Evolutionary conservation across 345 rosid species (phyloP), one percentile per base, ranked within the genome.

Genomic region (Sonneratia caseolaris): DNA sequence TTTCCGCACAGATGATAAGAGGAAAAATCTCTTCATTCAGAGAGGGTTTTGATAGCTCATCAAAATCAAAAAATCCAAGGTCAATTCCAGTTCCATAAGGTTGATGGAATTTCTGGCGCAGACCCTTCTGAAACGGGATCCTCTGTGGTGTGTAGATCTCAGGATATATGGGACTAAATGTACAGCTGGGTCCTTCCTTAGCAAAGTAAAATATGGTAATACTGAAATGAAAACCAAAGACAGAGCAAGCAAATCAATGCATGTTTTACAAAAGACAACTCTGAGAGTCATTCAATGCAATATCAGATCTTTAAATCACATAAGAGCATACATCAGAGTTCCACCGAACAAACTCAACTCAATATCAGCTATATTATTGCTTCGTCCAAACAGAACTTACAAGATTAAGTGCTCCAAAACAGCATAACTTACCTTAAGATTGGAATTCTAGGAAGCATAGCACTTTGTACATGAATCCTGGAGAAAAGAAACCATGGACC

Each of bases 11-110:
- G 67, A 86, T 76, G 40, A 79, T 83, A 64, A 83, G 83, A 15
- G 88, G 85, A 68, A 76, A 79, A 32, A 73, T 40, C 16, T 75
- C 72, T 67, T 75, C 81, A 27, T 75, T 69, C 18, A 11, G 72
- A 22, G 83, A 70, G 55, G 77, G 74, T 51, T 72, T 82, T 16
- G 82, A 76, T 40, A 82, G 77, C 66, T 74, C 72, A 40, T 74
- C 73, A 71, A 72, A 37, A 64, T 78, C 82, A 62, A 81, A 79
- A 71, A 79, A 81, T 47, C 83, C 82, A 3, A 85, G 77, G 80
- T 83, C 81, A 67, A 83, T 79, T 48, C 85, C 85, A 1, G 79
- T 80, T 73, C 85, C 85, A 5, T 79, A 66, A 24, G 82, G 74
- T 64, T 83, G 89, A 40, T 72, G 62, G 71, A 86, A 86, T 66